Evolutionary conservation across 2,329 filamentous ascomycete genomes (phyloP), one percentile per base, ranked within the genome.

Genomic region (Ambrosiella beaveri): DNA sequence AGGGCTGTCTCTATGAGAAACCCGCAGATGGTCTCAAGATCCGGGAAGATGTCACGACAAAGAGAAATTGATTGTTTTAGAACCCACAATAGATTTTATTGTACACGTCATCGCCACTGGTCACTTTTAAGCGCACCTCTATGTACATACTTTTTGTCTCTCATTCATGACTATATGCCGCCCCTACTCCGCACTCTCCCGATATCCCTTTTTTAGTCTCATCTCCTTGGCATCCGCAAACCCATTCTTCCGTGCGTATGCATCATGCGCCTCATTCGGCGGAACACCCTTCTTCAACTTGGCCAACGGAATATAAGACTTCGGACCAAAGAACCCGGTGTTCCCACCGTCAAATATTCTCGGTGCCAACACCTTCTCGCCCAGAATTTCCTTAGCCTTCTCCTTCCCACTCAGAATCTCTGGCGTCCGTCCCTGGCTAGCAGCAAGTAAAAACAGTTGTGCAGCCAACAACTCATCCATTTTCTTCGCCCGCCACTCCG

Each of bases 381-480:
- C 57, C 54, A 61, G 51, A 8, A 49, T 56, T 9, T 45, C 55
- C 36, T 61, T 59, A 9, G 55, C 59, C 41, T 51, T 52, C 35
- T 51, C 40, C 8, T 15, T 38, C 17, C 54, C 44, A 36, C 51
- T n/a, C 19, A 58, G 27, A n/a, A 61, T 57, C 3, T 38, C 38
- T 5, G 52, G 56, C 19, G 59, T 58, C 49, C 50, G 52, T 36
- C 71, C 71, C 63, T 75, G 74, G 1, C 62, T 65, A 35, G 75
- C 70, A 7, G 80, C 71, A 50, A 84, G 70, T 65, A 86, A 80
- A 61, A 97, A 73, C 55, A 98, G 71, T 63, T 81, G 79, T 60
- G 79, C 82, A 0, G 88, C 82, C 58, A 98, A 74, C 56, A 95
- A 73, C 74, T 97, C 93, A 65, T 97, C 89, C 63, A 97, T 86